Base-by-base conservation (phyloP, 2,329 filamentous ascomycete genomes). In the Pseudocercospora ulei region DNA sequence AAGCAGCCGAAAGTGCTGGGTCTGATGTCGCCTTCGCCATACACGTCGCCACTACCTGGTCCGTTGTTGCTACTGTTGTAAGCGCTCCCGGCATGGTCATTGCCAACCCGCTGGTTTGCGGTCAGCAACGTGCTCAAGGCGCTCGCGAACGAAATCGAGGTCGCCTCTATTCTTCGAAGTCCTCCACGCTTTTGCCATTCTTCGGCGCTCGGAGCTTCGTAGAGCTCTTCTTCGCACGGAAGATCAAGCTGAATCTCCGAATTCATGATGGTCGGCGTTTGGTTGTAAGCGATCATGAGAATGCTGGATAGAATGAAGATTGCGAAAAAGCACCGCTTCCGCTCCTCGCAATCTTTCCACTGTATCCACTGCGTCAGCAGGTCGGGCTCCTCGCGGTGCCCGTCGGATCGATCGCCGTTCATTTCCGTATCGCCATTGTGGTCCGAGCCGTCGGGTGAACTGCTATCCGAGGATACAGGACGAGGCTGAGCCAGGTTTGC, bases 1-100 rank as follows among this genome's bases (percentile, higher is more conserved):
- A 95, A 69, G 58, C 86, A 94, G 5, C 88, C 90, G 59, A 94
- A 93, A 0, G 86, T 87, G 63, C 88, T 95, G 0, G 86, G 85
- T 49, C 75, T 76, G 31, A 90, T 68, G 20, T 84, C 77, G 37
- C 69, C 76, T 48, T 72, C 67, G 2, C 46, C 39, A 8, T 37
- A 30, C 39, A 35, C 38, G 37, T 23, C 38, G 27, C 20, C 28
- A 7, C 24, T 42, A 19, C 16, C 38, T 23, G 34, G 33, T 17
- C 36, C 40, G 34, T 48, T 51, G 24, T 48, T 53, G 39, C 42
- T 50, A 43, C 41, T 51, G 24, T 52, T 50, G 38, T 51, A 52
- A 4, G 44, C 46, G 23, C 45, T 53, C 6, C 47, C 49, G 18
- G 46, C 39, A 39, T 44, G 48, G 14, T 46, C 50, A 39, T 41